Conservation (phyloP, 1,284 basidiomycete species). For the Mycena citricolor region DNA sequence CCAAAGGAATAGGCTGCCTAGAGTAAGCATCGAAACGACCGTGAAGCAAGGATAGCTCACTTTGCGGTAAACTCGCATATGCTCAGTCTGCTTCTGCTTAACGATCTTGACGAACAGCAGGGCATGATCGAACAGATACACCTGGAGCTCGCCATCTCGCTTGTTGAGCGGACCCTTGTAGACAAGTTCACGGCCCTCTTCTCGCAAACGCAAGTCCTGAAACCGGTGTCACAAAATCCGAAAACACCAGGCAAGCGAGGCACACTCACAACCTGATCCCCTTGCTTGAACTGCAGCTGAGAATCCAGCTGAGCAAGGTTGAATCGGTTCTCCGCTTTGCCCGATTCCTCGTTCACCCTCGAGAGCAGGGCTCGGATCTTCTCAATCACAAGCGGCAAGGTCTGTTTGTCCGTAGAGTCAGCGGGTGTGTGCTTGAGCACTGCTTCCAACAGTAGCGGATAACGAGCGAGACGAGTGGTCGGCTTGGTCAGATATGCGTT, state of each 20-base stretch:
- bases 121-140: constrained; percentile 97
- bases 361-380: constrained; percentile 83
- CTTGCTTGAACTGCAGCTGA: constrained; percentile 83
- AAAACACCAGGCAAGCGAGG: constrained; percentile 6
- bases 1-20: constrained; percentile 88
- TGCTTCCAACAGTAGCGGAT: constrained; percentile 91
- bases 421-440: constrained; percentile 93
- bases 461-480: constrained; percentile 94
- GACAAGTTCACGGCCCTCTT: constrained; percentile 88
- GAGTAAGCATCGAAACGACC: constrained; percentile 11
- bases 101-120: constrained; percentile 87
- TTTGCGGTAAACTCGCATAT: constrained; percentile 91
- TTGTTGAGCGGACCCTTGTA: constrained; percentile 95
- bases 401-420: constrained; percentile 84
- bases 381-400: constrained; percentile 78
- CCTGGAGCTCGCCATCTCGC: constrained; percentile 88
- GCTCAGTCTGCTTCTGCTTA: constrained; percentile 89
- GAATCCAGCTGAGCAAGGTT: constrained; percentile 89
- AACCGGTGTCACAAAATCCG: constrained; percentile 3
- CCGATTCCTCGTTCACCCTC: constrained; percentile 90
- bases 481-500: constrained; percentile 99
- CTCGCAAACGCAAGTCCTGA: constrained; percentile 83
- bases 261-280: constrained; percentile 80
- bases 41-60: constrained; percentile 40
- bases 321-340: constrained; percentile 91